Evolutionary conservation across 257 asterid species (phyloP).

Genomic region (Jacaranda copaia): DNA sequence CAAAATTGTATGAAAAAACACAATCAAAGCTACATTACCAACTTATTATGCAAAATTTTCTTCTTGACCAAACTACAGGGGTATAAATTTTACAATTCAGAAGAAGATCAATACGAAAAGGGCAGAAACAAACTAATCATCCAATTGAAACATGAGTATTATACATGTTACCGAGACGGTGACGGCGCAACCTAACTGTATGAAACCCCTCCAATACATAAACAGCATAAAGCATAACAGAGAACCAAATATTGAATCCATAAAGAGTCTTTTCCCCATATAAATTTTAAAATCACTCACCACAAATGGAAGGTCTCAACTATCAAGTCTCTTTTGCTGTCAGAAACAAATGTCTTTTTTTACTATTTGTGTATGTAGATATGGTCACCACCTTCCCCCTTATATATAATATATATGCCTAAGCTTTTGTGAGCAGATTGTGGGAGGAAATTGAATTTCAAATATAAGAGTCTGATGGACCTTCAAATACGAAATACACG

Average conservation of each 20-base stretch:
- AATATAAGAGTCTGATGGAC: constrained; percentile 35
- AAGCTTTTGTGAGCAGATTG: neutral
- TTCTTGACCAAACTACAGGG: neutral
- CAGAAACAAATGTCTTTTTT: neutral
- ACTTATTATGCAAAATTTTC: neutral
- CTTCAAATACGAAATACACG: constrained; percentile 52
- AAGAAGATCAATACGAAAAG: neutral
- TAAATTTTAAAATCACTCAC: constrained; percentile 43
- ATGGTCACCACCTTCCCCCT: constrained; percentile 24
- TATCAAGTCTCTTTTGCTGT: constrained; percentile 16
- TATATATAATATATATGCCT: constrained; percentile 33
- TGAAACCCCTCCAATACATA: neutral
- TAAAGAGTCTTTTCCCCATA: neutral
- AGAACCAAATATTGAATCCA: neutral
- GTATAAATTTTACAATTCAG: neutral
- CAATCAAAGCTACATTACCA: constrained; percentile 1
- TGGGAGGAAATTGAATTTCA: constrained; percentile 1
- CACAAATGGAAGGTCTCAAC: constrained; percentile 41
- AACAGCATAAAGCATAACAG: neutral
- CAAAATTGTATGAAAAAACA: neutral
- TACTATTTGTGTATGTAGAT: constrained; percentile 26
- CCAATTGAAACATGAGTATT: neutral
- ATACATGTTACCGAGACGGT: neutral
- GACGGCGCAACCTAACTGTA: neutral
- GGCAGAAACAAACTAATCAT: neutral